These are phyloP conservation scores for Aspergillus pseudoterreus DNA, from an alignment of 2,329 filamentous ascomycete species.

Conservation along the genomic window DNA sequence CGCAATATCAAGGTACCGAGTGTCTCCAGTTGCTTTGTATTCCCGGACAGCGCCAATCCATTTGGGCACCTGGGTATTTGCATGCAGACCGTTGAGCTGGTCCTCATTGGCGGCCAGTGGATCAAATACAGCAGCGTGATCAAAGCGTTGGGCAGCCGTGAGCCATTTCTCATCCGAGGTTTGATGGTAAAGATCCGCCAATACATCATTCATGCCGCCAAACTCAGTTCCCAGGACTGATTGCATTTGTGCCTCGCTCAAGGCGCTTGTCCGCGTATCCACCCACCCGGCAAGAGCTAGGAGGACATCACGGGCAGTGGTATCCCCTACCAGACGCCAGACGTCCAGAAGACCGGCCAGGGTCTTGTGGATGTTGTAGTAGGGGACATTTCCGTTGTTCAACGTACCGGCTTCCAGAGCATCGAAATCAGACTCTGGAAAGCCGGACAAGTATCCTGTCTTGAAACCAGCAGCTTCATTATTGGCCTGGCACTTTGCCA, in stretches of 20 bases:
- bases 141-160: constrained; percentile 47
- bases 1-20: constrained; percentile 48
- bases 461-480: constrained; percentile 45
- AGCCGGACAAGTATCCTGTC: constrained; percentile 49
- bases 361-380: constrained; percentile 55
- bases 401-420: constrained; percentile 44
- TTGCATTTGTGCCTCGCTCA: constrained; percentile 48
- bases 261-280: constrained; percentile 42
- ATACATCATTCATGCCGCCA: constrained; percentile 53
- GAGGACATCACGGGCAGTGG: constrained; percentile 43
- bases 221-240: constrained; percentile 48
- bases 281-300: constrained; percentile 49
- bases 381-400: constrained; percentile 50
- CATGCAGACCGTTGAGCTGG: constrained; percentile 47
- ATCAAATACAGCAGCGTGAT: constrained; percentile 47
- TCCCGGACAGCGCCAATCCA: constrained; percentile 51
- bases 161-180: constrained; percentile 48
- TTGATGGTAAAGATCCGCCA: constrained; percentile 48
- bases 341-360: constrained; percentile 51
- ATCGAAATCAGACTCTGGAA: constrained; percentile 50
- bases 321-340: constrained; percentile 45
- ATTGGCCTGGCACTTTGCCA: constrained; percentile 52
- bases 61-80: constrained; percentile 54
- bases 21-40: constrained; percentile 47
- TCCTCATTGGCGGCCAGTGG: constrained; percentile 47